A percentile compares a stretch with the other conserved stretches of the same genome.
phyloP scores from a whole-genome alignment of 352 stramenopile species.

The Lagenidium sp. region DNA sequence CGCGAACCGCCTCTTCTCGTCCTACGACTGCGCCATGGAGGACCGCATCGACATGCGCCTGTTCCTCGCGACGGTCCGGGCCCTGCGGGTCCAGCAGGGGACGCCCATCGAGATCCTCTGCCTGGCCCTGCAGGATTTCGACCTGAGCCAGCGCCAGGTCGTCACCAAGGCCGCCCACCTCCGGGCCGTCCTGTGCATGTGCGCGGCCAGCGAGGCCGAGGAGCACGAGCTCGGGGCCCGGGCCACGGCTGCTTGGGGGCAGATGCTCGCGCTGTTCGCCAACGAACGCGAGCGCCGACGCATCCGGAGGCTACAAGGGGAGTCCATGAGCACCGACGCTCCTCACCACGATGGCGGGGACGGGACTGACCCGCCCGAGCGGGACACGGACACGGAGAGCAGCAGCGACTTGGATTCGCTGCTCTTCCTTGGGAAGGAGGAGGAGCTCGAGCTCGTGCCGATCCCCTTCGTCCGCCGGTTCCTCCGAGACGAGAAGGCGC shows the following conservation, averaged over 20 bases:
- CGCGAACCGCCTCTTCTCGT: slow-evolving; percentile 52
- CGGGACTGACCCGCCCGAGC: background rate
- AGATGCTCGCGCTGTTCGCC: slow-evolving; percentile 6
- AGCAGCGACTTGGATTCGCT: slow-evolving; percentile 19
- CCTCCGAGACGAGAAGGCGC: slow-evolving; percentile 25
- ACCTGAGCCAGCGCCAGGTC: slow-evolving; percentile 18
- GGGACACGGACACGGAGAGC: background rate
- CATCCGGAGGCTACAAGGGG: slow-evolving; percentile 8
- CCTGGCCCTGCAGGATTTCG: slow-evolving; percentile 34
- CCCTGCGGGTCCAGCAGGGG: slow-evolving; percentile 48
- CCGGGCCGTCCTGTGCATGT: slow-evolving; percentile 21
- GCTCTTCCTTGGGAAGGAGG: slow-evolving; percentile 12
- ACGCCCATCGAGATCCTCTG: slow-evolving; percentile 37
- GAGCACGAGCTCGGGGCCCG: slow-evolving; percentile 19
- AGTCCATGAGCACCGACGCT: background rate
- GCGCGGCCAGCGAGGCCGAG: slow-evolving; percentile 29
- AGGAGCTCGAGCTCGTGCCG: slow-evolving; percentile 20
- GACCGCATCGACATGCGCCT: slow-evolving; percentile 45
- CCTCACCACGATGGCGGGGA: background rate
- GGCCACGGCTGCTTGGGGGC: slow-evolving; percentile 15
- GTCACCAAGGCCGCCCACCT: slow-evolving; percentile 14
- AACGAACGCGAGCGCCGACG: slow-evolving; percentile 12
- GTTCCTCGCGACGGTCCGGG: slow-evolving; percentile 36
- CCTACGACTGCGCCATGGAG: slow-evolving; percentile 36
- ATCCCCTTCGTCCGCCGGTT: slow-evolving; percentile 24